Percentiles rank a stretch among this genome's conserved stretches.
Conservation (phyloP, 2,329 filamentous ascomycete species). For the Dactylonectria estremocensis region DNA sequence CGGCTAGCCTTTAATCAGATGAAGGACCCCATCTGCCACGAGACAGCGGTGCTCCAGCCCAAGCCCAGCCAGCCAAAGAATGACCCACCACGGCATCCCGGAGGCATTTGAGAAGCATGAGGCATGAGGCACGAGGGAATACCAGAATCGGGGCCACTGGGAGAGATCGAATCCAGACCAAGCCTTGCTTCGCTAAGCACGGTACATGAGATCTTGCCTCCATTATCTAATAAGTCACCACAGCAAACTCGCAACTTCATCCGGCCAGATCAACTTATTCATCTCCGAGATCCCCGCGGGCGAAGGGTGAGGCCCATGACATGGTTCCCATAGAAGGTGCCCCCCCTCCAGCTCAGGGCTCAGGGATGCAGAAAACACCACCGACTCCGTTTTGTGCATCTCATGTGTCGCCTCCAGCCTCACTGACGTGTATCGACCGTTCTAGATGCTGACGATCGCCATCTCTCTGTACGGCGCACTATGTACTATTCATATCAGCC, state of each 20-base stretch:
- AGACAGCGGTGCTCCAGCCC: constrained; percentile 31
- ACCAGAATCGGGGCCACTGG: constrained; percentile 12
- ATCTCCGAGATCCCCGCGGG: constrained; percentile 31
- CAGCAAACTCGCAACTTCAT: constrained; percentile 2
- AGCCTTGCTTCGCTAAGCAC: constrained; percentile 5
- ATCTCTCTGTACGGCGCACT: constrained; percentile 37
- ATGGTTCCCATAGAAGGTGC: constrained; percentile 1
- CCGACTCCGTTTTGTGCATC: constrained; percentile 2
- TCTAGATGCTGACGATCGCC: constrained; percentile 45
- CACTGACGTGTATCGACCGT: constrained; percentile 47
- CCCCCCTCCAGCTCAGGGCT: neutral
- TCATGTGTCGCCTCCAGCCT: constrained; percentile 34
- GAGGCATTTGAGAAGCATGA: constrained; percentile 28
- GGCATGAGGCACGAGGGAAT: constrained; percentile 9
- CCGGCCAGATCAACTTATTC: constrained; percentile 23
- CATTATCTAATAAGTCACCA: neutral
- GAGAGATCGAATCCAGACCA: constrained; percentile 17
- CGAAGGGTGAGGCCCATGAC: constrained; percentile 2
- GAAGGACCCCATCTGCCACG: constrained; percentile 36
- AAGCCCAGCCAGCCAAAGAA: constrained; percentile 28
- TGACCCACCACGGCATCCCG: constrained; percentile 38
- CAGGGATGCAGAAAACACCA: constrained; percentile 22
- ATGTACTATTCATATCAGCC: too few species aligned
- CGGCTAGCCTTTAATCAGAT: constrained; percentile 10
- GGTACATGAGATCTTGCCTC: constrained; percentile 13